These are phyloP conservation scores for Periglandula ipomoeae DNA, from an alignment of 2,329 filamentous ascomycete species.

Conservation along the genomic window DNA sequence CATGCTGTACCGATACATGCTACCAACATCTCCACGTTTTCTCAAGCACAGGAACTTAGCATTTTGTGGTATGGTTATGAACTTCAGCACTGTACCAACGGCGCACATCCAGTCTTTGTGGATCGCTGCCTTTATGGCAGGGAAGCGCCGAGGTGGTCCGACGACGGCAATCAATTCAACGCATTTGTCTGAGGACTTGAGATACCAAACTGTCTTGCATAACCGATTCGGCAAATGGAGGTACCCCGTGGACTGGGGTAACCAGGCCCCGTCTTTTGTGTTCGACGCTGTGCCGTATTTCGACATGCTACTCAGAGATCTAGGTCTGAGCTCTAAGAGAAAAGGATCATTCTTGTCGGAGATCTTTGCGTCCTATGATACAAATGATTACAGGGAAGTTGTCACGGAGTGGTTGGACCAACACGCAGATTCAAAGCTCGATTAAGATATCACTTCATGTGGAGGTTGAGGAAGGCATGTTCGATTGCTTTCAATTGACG, in stretches of 20 bases:
- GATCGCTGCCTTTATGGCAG: slow-evolving; percentile 51
- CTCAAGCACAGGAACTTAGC: slow-evolving; percentile 30
- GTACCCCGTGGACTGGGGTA: slow-evolving; percentile 55
- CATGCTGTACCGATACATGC: slow-evolving; percentile 36
- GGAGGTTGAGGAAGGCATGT: too few species aligned
- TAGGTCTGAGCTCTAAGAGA: slow-evolving; percentile 46
- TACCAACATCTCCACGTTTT: slow-evolving; percentile 27
- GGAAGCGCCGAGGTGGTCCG: slow-evolving; percentile 10
- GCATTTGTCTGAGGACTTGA: slow-evolving; percentile 19
- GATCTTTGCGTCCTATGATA: slow-evolving; percentile 43
- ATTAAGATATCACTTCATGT: too few species aligned
- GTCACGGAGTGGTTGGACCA: neutral
- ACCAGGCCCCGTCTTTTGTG: slow-evolving; percentile 54
- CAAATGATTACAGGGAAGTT: slow-evolving; percentile 38
- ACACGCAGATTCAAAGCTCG: neutral
- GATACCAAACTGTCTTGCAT: slow-evolving; percentile 48
- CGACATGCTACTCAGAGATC: slow-evolving; percentile 54
- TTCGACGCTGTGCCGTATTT: slow-evolving; percentile 66
- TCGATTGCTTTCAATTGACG: too few species aligned
- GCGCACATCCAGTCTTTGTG: slow-evolving; percentile 36
- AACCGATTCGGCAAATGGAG: slow-evolving; percentile 59
- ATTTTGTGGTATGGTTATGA: slow-evolving; percentile 33
- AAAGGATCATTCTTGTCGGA: slow-evolving; percentile 28
- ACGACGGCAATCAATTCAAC: slow-evolving; percentile 21
- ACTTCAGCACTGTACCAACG: slow-evolving; percentile 29